Evolutionary conservation across 768 basidiomycete species (phyloP).

Genomic region (Kwoniella dejecticola): DNA sequence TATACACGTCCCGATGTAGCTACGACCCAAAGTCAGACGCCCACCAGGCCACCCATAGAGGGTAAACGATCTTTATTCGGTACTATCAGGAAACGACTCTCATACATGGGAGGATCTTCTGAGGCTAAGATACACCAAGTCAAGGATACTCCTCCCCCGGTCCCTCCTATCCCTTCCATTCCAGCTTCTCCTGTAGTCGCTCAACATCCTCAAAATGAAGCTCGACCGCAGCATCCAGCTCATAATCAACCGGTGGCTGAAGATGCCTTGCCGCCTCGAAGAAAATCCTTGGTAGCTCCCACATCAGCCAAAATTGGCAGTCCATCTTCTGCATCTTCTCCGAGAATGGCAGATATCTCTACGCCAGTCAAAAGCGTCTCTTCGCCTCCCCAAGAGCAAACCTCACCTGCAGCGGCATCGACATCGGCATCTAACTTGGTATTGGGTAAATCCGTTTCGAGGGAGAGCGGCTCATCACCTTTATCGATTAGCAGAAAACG

Average conservation of each 20-base stretch:
- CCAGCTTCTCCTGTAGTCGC: background rate
- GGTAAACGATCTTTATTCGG: constrained; percentile 29
- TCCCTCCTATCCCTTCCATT: background rate
- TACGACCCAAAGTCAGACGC: constrained; percentile 4
- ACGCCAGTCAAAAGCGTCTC: background rate
- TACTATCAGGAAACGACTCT: constrained; percentile 27
- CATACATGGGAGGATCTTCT: constrained; percentile 7
- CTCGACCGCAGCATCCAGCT: background rate
- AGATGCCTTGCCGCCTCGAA: background rate
- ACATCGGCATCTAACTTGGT: background rate
- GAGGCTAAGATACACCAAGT: background rate
- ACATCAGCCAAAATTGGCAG: background rate
- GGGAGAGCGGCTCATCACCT: constrained; percentile 11
- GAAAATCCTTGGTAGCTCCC: background rate
- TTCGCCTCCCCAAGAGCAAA: background rate
- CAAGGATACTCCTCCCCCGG: constrained; percentile 9
- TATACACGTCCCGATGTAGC: background rate
- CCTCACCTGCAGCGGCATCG: background rate
- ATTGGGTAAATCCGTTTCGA: constrained; percentile 11
- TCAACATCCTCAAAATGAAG: background rate
- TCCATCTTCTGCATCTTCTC: background rate
- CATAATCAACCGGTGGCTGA: background rate
- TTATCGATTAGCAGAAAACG: constrained; percentile 12
- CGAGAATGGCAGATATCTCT: background rate
- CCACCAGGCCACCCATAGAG: constrained; percentile 8